These are phyloP conservation scores for Alternaria hordeiaustralica DNA, from an alignment of 2,329 filamentous ascomycete genomes.

Conservation along the genomic window DNA sequence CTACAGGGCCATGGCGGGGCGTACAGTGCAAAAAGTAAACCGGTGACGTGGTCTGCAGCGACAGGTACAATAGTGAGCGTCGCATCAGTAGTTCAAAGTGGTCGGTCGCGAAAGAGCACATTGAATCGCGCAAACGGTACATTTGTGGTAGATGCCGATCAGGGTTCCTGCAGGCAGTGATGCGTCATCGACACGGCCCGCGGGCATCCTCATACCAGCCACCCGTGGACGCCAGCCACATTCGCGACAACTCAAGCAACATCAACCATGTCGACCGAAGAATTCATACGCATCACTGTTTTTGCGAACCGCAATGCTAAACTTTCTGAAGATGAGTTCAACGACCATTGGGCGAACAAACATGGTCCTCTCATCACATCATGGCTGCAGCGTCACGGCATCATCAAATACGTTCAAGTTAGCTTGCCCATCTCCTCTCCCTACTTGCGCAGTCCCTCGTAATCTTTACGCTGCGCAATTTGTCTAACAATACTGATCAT, in stretches of 20 bases:
- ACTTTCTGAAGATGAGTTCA: conserved; percentile 29
- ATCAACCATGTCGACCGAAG: neutral
- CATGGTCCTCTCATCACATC: conserved; percentile 29
- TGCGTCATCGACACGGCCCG: conserved; percentile 1
- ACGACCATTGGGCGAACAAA: conserved; percentile 32
- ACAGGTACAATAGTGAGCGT: neutral
- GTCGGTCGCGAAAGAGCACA: neutral
- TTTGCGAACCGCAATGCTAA: conserved; percentile 30
- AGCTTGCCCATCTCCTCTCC: neutral
- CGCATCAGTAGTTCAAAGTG: neutral
- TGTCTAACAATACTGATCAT: neutral
- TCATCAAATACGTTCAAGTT: conserved; percentile 36
- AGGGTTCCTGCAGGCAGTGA: neutral
- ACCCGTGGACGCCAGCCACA: neutral
- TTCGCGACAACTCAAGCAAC: neutral
- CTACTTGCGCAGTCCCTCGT: neutral
- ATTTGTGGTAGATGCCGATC: neutral
- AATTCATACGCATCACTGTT: conserved; percentile 29
- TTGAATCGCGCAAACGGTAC: neutral
- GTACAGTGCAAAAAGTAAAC: neutral
- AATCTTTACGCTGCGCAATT: neutral
- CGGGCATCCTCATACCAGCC: neutral
- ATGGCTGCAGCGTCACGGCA: conserved; percentile 27
- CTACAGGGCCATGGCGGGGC: neutral
- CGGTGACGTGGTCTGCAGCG: neutral